Evolutionary conservation across 805 yeast species (phyloP), one percentile per base, ranked within the genome.

Genomic region (Ogataea nitratoaversa): DNA sequence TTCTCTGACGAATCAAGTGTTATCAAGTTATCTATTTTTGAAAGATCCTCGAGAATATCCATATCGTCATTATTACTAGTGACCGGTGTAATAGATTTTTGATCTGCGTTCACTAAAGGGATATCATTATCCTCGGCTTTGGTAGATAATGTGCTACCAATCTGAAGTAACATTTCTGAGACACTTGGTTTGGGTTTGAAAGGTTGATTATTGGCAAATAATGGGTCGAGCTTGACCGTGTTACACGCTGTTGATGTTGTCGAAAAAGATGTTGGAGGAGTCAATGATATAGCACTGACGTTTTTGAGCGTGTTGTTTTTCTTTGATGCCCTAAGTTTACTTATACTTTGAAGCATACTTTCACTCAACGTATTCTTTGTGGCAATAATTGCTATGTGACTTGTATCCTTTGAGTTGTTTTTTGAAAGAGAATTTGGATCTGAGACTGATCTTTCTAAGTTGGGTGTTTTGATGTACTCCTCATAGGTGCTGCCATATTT

Each of bases 401-500:
- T 46, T n/a, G 40, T 29, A 25, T 50, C 43, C 3, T 23, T 22
- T 11, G 30, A 11, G 5, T 57, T 52, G 5, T 57, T 40, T 27
- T 66, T 70, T 3, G 69, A 64, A 5, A 49, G 47, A 3, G 70
- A 56, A 36, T 71, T 57, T n/a, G 60, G 56, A 33, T 56, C 56
- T 8, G 59, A 49, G 7, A 40, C 46, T 2, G 58, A 46, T 29
- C 59, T 41, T 4, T 40, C 36, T 16, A 63, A 41, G 7, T 42
- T 51, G 9, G 73, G 72, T 1, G 71, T 59, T 28, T 57, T 62
- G 14, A 62, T 54, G 0, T 56, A 43, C 19, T 38, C 47, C 16
- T 61, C 61, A 33, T 66, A 50, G 3, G 65, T 67, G 24, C 63
- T 49, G 11, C 72, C 72, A 50, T 72, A 74, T 43, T 69, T 74